Percentiles rank a stretch among this genome's conserved stretches.
Conservation (phyloP, 2,329 filamentous ascomycete genomes). For the Monosporascus sp. region DNA sequence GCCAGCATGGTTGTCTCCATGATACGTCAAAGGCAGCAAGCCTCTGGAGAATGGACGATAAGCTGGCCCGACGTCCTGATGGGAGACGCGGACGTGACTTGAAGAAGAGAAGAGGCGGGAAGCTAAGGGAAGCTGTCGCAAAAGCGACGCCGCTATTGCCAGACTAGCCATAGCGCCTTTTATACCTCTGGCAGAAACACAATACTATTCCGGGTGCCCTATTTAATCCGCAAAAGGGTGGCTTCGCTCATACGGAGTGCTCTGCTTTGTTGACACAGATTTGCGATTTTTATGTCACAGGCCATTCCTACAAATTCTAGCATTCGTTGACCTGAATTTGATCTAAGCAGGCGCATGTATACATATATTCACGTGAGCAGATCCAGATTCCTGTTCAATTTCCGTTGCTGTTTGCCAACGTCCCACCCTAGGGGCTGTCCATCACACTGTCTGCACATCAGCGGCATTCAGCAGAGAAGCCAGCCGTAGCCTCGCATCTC, state of each 20-base stretch:
- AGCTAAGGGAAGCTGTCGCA: neutral
- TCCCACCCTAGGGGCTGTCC: neutral
- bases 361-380: no score
- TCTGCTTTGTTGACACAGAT: no score
- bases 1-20: constrained; percentile 21
- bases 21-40: constrained; percentile 19
- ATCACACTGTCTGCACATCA: constrained; percentile 26
- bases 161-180: neutral
- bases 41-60: constrained; percentile 24
- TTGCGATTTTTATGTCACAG: no score
- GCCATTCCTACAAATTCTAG: no score
- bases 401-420: neutral
- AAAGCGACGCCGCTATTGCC: neutral
- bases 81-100: constrained; percentile 19
- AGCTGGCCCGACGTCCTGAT: constrained; percentile 19
- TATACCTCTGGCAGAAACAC: neutral
- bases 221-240: neutral
- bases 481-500: constrained; percentile 28
- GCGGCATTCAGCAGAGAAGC: constrained; percentile 32
- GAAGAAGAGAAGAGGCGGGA: neutral
- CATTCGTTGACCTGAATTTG: no score
- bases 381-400: neutral
- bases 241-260: no score
- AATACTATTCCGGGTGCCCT: neutral
- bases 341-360: no score